These are phyloP conservation scores for Quambalaria eucalypti DNA, from an alignment of 1,284 basidiomycete genomes.

Conservation along the genomic window DNA sequence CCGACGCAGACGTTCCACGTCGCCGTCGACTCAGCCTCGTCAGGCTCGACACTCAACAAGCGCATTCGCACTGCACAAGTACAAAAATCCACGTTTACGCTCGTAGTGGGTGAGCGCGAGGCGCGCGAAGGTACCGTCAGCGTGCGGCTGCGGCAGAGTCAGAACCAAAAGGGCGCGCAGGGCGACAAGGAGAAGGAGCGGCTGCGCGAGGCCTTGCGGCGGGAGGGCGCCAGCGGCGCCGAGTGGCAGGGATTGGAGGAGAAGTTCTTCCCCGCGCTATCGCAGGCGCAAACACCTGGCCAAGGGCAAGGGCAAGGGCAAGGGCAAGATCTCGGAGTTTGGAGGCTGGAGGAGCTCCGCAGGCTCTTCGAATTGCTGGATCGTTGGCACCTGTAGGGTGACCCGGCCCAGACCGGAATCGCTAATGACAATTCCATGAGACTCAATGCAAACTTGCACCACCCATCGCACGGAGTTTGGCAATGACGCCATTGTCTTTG, in stretches of 20 bases:
- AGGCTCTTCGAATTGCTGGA: slow-evolving; percentile 19
- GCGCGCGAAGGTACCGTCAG: slow-evolving; percentile 23
- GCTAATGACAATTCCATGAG: too few species aligned
- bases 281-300: too few species aligned
- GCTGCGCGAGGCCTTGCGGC: slow-evolving; percentile 3
- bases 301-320: not conserved
- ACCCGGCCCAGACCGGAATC: too few species aligned
- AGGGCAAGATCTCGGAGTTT: slow-evolving; percentile 17
- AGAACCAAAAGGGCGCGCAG: not conserved
- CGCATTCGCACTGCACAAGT: slow-evolving; percentile 31
- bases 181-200: not conserved
- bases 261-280: too few species aligned
- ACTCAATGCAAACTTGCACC: too few species aligned
- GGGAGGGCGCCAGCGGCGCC: too few species aligned
- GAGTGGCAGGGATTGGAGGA: slow-evolving; percentile 3
- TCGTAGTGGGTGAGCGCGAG: slow-evolving; percentile 41
- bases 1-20: slow-evolving; percentile 35
- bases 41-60: slow-evolving; percentile 32
- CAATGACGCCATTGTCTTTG: too few species aligned
- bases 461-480: too few species aligned
- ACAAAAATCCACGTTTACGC: slow-evolving; percentile 32
- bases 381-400: slow-evolving; percentile 14
- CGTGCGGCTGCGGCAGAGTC: slow-evolving; percentile 22
- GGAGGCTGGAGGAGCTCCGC: slow-evolving; percentile 14
- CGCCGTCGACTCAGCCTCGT: slow-evolving; percentile 31